Conservation (phyloP, 768 basidiomycete species). For the Rhizopogon rudus region DNA sequence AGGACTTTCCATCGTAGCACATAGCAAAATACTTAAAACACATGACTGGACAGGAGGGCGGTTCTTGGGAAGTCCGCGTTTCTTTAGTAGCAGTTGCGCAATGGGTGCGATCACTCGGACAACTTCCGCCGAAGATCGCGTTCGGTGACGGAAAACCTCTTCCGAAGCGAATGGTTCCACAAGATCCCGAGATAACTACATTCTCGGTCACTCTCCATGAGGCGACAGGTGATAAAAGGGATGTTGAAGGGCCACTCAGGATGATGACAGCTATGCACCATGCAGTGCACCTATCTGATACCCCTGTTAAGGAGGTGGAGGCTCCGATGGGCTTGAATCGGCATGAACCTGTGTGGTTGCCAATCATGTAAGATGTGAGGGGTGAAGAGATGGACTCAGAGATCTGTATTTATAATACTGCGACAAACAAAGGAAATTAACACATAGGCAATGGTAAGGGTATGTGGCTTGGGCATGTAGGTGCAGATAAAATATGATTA, state of each 20-base stretch:
- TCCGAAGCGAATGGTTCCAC: slow-evolving; percentile 29
- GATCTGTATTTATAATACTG: background rate
- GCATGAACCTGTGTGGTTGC: slow-evolving; percentile 19
- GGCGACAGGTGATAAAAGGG: slow-evolving; percentile 7
- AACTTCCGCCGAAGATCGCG: slow-evolving; percentile 32
- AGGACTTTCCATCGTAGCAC: background rate
- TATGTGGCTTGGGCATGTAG: too few species aligned
- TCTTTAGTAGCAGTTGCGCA: slow-evolving; percentile 52
- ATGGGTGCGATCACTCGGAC: slow-evolving; percentile 54
- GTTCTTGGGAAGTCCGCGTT: slow-evolving; percentile 56
- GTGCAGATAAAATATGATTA: background rate
- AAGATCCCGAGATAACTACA: slow-evolving; percentile 32
- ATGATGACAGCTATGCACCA: slow-evolving; percentile 41
- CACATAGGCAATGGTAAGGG: too few species aligned
- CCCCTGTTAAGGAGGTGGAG: slow-evolving; percentile 36
- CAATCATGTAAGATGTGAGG: background rate
- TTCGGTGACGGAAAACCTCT: slow-evolving; percentile 38
- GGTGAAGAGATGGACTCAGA: background rate
- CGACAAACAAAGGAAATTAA: too few species aligned
- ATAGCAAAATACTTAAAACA: background rate
- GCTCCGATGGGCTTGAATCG: slow-evolving; percentile 30
- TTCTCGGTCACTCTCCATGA: slow-evolving; percentile 28
- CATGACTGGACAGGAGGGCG: slow-evolving; percentile 42
- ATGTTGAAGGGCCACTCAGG: slow-evolving; percentile 8
- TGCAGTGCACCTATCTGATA: slow-evolving; percentile 37